A percentile compares a stretch with the other conserved stretches of the same genome.
Conservation (phyloP, 345 rosid genomes). For the Moricandia arvensis region DNA sequence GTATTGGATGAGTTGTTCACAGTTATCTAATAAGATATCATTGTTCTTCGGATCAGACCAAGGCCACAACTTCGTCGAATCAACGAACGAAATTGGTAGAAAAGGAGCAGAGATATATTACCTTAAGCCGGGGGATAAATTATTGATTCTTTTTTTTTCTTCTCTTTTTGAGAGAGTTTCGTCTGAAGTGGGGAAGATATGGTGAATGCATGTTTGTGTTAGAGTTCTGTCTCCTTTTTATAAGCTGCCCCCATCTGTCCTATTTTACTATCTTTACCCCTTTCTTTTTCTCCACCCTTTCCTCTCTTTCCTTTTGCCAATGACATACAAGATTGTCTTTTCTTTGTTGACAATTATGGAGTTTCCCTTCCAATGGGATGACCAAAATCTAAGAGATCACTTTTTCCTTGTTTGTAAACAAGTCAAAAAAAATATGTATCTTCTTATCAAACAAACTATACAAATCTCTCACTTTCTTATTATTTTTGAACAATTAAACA, state of each 20-base stretch:
- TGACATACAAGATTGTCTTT: neutral
- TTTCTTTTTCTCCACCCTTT: neutral
- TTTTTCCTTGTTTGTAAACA: neutral
- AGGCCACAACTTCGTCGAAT: neutral
- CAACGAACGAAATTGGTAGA: no score
- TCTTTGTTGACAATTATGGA: neutral
- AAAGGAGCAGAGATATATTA: no score
- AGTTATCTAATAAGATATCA: neutral
- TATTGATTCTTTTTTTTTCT: neutral
- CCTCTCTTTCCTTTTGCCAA: neutral
- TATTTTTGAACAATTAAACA: neutral
- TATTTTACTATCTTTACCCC: neutral
- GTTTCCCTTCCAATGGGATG: neutral
- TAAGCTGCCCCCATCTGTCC: neutral
- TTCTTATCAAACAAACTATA: neutral
- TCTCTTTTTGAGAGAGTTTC: neutral
- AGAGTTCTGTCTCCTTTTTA: constrained; percentile 2
- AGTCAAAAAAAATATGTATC: neutral
- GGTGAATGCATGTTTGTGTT: constrained; percentile 8
- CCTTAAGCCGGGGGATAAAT: neutral
- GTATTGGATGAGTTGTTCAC: no score
- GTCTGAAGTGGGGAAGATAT: neutral
- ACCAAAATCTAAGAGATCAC: neutral
- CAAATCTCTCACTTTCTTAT: neutral
- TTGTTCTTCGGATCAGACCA: neutral